Percentiles rank a stretch among this genome's conserved stretches.
phyloP scores from a whole-genome alignment of 306 rosid genomes.

The Chamaecrista fasciculata region DNA sequence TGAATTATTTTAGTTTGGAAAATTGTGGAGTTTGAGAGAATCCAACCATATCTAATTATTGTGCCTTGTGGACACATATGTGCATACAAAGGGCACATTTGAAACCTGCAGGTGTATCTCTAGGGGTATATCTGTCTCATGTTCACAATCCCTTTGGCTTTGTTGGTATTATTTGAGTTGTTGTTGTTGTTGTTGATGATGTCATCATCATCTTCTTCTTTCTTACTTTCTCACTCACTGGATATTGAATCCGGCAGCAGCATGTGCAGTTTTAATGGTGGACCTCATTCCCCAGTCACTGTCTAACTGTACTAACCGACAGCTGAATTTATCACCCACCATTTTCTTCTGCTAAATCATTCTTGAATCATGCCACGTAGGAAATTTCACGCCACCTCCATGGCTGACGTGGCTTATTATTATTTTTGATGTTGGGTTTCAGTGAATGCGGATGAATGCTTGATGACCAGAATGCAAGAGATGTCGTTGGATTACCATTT shows the following conservation, averaged over 20 bases:
- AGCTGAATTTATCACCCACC: slow-evolving; percentile 29
- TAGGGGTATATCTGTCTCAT: slow-evolving; percentile 36
- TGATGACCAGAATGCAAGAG: slow-evolving; percentile 98
- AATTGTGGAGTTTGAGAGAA: slow-evolving; percentile 24
- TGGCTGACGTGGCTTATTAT: slow-evolving; percentile 19
- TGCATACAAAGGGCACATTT: slow-evolving; percentile 21
- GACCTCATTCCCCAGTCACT: slow-evolving; percentile 52
- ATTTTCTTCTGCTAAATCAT: slow-evolving; percentile 19
- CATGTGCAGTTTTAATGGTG: slow-evolving; percentile 68
- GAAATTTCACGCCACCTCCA: slow-evolving; percentile 23
- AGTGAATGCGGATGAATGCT: slow-evolving; percentile 84
- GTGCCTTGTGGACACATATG: slow-evolving; percentile 15
- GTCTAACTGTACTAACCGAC: slow-evolving; percentile 46
- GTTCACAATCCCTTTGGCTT: not conserved
- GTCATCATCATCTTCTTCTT: slow-evolving; percentile 26
- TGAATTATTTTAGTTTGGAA: slow-evolving; percentile 16
- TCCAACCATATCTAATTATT: slow-evolving; percentile 18
- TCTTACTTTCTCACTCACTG: slow-evolving; percentile 28
- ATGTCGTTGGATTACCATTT: slow-evolving; percentile 97
- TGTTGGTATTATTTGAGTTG: slow-evolving; percentile 20
- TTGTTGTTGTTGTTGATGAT: slow-evolving; percentile 30
- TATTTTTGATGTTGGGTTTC: slow-evolving; percentile 15
- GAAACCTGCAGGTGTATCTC: slow-evolving; percentile 25
- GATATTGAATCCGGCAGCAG: slow-evolving; percentile 39
- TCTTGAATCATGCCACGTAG: not conserved